Evolutionary conservation across 1,139 yeast species (phyloP).

Genomic region (Taphrina confusa): DNA sequence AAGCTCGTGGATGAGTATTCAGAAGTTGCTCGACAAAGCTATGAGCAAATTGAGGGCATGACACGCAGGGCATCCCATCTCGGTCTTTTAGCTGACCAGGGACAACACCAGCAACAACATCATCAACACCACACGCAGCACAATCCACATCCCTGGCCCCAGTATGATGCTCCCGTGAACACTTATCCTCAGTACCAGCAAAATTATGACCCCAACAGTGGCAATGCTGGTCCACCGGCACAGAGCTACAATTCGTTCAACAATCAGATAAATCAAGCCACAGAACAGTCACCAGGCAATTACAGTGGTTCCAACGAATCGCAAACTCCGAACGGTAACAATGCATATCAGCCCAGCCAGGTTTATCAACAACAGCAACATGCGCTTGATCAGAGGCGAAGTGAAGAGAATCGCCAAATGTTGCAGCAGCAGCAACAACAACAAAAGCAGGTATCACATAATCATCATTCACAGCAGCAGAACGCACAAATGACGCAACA

Average conservation of each 20-base stretch:
- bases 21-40: slow-evolving; percentile 34
- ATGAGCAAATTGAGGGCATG: slow-evolving; percentile 35
- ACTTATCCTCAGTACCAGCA: slow-evolving; percentile 8
- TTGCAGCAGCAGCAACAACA: slow-evolving; percentile 17
- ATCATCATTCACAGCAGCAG: slow-evolving; percentile 8
- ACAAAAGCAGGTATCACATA: neutral
- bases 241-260: slow-evolving; percentile 4
- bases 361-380: slow-evolving; percentile 25
- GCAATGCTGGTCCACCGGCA: neutral
- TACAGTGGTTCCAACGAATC: slow-evolving; percentile 15
- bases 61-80: slow-evolving; percentile 31
- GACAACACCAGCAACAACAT: slow-evolving; percentile 21
- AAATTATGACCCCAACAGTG: neutral
- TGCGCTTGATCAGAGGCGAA: slow-evolving; percentile 17
- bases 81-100: slow-evolving; percentile 15
- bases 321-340: slow-evolving; percentile 4
- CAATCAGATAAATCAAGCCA: slow-evolving; percentile 1
- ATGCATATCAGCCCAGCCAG: slow-evolving; percentile 13
- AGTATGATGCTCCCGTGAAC: neutral
- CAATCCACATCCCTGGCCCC: slow-evolving; percentile 12
- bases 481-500: neutral
- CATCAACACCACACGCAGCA: slow-evolving; percentile 14
- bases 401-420: slow-evolving; percentile 17
- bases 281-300: slow-evolving; percentile 14
- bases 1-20: slow-evolving; percentile 34